A percentile compares a stretch with the other conserved stretches of the same genome.
These are phyloP conservation scores for Fusarium veterinarium DNA, from an alignment of 2,329 filamentous ascomycete species.

Conservation along the genomic window DNA sequence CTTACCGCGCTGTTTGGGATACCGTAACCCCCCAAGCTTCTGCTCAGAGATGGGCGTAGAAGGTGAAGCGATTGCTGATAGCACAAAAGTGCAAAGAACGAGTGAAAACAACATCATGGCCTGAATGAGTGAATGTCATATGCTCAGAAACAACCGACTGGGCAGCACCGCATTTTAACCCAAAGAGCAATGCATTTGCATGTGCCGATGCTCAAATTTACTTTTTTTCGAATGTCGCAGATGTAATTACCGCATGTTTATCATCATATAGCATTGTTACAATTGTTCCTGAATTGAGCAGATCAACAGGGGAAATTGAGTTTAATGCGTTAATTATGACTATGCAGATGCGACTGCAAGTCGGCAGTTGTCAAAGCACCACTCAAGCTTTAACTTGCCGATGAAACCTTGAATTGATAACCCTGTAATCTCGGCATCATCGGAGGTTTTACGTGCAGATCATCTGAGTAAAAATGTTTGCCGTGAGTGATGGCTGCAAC, in stretches of 20 bases:
- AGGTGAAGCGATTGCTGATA: background rate
- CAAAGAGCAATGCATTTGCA: background rate
- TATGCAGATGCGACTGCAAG: background rate
- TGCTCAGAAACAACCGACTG: background rate
- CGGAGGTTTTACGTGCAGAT: background rate
- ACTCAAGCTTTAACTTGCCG: background rate
- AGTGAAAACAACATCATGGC: background rate
- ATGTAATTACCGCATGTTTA: background rate
- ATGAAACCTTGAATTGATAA: background rate
- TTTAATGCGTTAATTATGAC: background rate
- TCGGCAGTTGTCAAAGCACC: background rate
- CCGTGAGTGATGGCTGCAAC: background rate
- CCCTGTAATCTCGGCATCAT: background rate
- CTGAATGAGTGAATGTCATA: background rate
- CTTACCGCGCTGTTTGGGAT: constrained; percentile 1
- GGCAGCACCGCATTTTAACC: background rate
- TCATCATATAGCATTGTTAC: background rate
- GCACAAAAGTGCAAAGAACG: background rate
- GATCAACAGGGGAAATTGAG: constrained; percentile 1
- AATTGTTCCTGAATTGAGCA: background rate
- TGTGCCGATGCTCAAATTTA: background rate
- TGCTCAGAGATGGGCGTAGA: background rate
- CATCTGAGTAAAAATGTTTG: background rate
- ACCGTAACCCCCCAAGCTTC: background rate
- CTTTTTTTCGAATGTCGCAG: background rate